These are phyloP conservation scores for Misopates orontium DNA, from an alignment of 257 asterid species.

Conservation along the genomic window DNA sequence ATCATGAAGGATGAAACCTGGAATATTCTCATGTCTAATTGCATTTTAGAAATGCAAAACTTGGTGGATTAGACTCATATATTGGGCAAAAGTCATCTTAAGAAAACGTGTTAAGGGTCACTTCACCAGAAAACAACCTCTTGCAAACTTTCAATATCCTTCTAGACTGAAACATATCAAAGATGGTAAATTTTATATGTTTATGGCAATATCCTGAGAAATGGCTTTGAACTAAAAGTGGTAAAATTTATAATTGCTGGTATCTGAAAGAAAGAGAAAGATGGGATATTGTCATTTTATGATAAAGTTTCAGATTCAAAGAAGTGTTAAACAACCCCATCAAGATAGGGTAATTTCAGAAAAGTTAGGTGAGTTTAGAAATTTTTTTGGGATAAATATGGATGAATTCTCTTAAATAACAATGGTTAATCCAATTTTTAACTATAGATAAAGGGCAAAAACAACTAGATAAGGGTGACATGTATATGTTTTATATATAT, in stretches of 20 bases:
- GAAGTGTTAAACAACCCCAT: slow-evolving; percentile 1
- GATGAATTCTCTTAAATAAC: background rate
- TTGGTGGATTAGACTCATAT: slow-evolving; percentile 7
- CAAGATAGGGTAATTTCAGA: background rate
- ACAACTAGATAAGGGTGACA: slow-evolving; percentile 33
- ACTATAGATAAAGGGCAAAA: background rate
- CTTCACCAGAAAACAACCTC: slow-evolving; percentile 20
- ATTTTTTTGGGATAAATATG: slow-evolving; percentile 17
- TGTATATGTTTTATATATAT: background rate
- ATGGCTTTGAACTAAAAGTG: background rate
- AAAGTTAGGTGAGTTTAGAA: slow-evolving; percentile 2
- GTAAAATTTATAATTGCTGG: background rate
- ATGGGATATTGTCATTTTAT: background rate
- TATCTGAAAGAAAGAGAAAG: background rate
- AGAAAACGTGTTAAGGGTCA: slow-evolving; percentile 29
- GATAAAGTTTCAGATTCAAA: background rate
- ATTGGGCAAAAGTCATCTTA: background rate
- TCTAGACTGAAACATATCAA: slow-evolving; percentile 13
- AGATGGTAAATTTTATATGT: slow-evolving; percentile 9
- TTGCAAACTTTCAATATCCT: background rate
- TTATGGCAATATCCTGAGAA: slow-evolving; percentile 12
- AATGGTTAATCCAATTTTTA: slow-evolving; percentile 8
- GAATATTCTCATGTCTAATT: slow-evolving; percentile 24
- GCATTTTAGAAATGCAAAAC: background rate
- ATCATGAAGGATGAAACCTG: slow-evolving; percentile 31